phyloP scores from a whole-genome alignment of 805 yeast genomes.

The Yarrowia hollandica region DNA sequence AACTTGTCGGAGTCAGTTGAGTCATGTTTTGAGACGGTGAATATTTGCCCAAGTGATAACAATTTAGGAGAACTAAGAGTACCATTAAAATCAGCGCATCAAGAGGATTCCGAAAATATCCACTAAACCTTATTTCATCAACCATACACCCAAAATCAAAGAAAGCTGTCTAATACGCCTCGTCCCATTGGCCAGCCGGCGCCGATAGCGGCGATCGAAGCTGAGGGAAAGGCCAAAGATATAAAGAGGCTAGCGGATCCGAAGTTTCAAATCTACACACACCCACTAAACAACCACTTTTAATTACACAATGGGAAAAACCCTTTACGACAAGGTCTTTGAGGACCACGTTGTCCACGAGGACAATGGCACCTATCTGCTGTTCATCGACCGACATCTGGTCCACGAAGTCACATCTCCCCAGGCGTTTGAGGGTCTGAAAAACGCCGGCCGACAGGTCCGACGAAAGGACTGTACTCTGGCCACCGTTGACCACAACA shows the following conservation, averaged over 20 bases:
- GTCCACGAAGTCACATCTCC: constrained; percentile 99
- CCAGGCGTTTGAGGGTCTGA: constrained; percentile 96
- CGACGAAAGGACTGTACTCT: constrained; percentile 90
- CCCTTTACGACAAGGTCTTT: constrained; percentile 95
- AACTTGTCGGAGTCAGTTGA: background rate
- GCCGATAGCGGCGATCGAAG: constrained; percentile 28
- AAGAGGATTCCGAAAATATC: background rate
- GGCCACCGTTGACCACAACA: constrained; percentile 96
- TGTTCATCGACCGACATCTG: constrained; percentile 94
- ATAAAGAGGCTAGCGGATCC: background rate
- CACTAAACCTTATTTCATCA: background rate
- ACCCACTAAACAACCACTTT: too few species aligned
- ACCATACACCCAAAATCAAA: background rate
- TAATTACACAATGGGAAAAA: constrained; percentile 41
- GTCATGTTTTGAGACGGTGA: background rate
- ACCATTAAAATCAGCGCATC: background rate
- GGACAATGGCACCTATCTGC: constrained; percentile 79
- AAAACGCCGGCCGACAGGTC: constrained; percentile 80
- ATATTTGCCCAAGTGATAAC: too few species aligned
- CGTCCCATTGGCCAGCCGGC: constrained; percentile 1
- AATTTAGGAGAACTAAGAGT: background rate
- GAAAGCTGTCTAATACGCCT: background rate
- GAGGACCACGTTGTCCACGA: constrained; percentile 90
- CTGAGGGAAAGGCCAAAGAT: background rate
- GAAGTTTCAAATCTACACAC: too few species aligned